Evolutionary conservation across 1,284 basidiomycete genomes (phyloP).

Genomic region (Agroathelia rolfsii): DNA sequence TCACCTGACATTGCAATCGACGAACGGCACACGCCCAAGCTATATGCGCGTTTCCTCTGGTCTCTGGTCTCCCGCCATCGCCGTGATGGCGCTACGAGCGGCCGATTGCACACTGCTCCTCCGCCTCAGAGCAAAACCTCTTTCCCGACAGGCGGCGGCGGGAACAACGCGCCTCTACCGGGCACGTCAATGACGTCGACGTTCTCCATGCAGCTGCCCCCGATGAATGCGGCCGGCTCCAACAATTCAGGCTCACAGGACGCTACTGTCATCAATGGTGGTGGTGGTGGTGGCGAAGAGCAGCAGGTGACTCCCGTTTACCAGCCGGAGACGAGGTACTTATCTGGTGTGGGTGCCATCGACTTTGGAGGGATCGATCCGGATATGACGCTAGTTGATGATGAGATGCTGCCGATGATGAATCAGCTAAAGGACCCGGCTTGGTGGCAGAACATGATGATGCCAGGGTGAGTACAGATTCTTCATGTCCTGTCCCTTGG

Average conservation of each 20-base stretch:
- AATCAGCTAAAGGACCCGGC: slow-evolving; percentile 56
- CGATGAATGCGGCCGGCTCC: slow-evolving; percentile 4
- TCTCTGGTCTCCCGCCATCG: slow-evolving; percentile 57
- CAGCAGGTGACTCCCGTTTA: slow-evolving; percentile 27
- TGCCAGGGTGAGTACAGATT: slow-evolving; percentile 50
- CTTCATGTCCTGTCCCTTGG: too few species aligned
- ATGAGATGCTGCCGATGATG: slow-evolving; percentile 63
- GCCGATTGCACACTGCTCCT: slow-evolving; percentile 35
- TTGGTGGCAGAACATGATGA: slow-evolving; percentile 73
- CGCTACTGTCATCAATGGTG: slow-evolving; percentile 8
- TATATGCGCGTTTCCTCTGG: slow-evolving; percentile 73
- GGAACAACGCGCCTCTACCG: slow-evolving; percentile 13
- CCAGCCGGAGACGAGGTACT: slow-evolving; percentile 35
- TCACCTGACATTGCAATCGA: slow-evolving; percentile 73
- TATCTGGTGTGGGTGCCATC: slow-evolving; percentile 24
- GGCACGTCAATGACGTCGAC: slow-evolving; percentile 9
- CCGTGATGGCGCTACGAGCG: slow-evolving; percentile 46
- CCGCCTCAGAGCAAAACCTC: slow-evolving; percentile 24
- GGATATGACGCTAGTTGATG: slow-evolving; percentile 29
- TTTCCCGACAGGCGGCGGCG: slow-evolving; percentile 9
- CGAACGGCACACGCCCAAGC: slow-evolving; percentile 69
- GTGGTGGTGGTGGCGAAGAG: slow-evolving; percentile 12
- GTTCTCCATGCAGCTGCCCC: slow-evolving; percentile 13
- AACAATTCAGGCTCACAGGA: slow-evolving; percentile 5
- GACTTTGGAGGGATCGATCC: slow-evolving; percentile 29